Evolutionary conservation across 83 land plant species (phyloP).

Genomic region (Isoetes engelmannii): DNA sequence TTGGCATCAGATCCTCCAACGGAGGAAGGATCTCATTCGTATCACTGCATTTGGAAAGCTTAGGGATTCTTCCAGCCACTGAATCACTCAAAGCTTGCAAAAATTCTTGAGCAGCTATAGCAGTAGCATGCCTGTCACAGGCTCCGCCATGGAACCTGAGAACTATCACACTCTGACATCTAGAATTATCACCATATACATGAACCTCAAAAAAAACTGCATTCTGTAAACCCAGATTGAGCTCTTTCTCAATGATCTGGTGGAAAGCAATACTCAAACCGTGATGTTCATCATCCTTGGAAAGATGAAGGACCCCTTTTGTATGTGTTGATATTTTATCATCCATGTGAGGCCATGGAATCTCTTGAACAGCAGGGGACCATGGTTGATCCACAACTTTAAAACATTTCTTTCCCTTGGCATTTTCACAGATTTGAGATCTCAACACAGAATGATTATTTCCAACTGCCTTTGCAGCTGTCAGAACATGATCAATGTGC

Average conservation of each 20-base stretch:
- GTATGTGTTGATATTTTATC: background rate
- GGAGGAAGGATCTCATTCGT: conserved; percentile 21
- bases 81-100: conserved; percentile 19
- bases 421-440: conserved; percentile 20
- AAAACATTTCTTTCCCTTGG: conserved; percentile 25
- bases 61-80: conserved; percentile 17
- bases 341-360: conserved; percentile 23
- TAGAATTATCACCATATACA: no score
- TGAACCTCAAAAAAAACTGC: no score
- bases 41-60: conserved; percentile 12
- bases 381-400: conserved; percentile 1
- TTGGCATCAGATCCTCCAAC: conserved; percentile 31
- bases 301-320: conserved; percentile 9
- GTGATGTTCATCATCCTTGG: conserved; percentile 8
- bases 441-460: conserved; percentile 23
- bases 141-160: conserved; percentile 30
- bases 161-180: no score
- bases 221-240: no score
- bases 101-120: conserved; percentile 19
- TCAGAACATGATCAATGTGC: background rate
- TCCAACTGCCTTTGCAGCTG: conserved; percentile 17
- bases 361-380: no score
- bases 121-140: conserved; percentile 24
- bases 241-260: no score
- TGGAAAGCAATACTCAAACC: background rate